Base-by-base conservation (phyloP, 345 rosid genomes). In the Eucalyptus erythrocorys region DNA sequence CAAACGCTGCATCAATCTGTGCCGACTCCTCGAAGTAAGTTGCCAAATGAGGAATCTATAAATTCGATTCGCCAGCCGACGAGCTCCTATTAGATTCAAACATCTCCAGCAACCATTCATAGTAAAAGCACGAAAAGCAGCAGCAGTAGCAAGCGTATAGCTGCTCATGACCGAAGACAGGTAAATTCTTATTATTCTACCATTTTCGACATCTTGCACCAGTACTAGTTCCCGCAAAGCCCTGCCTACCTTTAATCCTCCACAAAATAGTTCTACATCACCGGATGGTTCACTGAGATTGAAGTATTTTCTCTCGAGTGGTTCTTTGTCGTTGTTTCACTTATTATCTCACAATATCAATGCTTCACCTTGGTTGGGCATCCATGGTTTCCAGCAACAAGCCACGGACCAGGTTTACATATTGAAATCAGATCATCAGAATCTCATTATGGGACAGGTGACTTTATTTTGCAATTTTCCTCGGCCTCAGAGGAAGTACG, bases 401-500 rank as follows among this genome's bases (percentile, higher is more conserved):
- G 76, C 76, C 76, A 64, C 21, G 34, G 76, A n/a, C 84, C 47
- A 40, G 30, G 84, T 21, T 76, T 76, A 76, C 47, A 76, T 40
- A 40, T 11, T 76, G 47, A 47, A 40, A 51, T 86, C 87, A 86
- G 50, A 49, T 37, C 87, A 85, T 85, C 42, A 48, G 59, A 27
- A 85, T 30, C 53, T 48, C 43, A 8, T 32, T 4, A 10, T 7
- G 13, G 87, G 64, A 32, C 61, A 86, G 55, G 66, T 14, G 22
- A 86, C 66, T 32, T 7, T 32, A n/a, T 30, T n/a, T 11, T 40
- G 84, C 84, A 11, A 40, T 40, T 27, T 27, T 45, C 47, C 61
- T 32, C 22, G 42, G 45, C 30, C 89, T 96, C 92, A 97, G 40
- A 97, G 89, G 93, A 97, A 97, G 92, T 96, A 97, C 30, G 99